Evolutionary conservation across 2,329 filamentous ascomycete genomes (phyloP).

Genomic region (Metarhizium sp.): DNA sequence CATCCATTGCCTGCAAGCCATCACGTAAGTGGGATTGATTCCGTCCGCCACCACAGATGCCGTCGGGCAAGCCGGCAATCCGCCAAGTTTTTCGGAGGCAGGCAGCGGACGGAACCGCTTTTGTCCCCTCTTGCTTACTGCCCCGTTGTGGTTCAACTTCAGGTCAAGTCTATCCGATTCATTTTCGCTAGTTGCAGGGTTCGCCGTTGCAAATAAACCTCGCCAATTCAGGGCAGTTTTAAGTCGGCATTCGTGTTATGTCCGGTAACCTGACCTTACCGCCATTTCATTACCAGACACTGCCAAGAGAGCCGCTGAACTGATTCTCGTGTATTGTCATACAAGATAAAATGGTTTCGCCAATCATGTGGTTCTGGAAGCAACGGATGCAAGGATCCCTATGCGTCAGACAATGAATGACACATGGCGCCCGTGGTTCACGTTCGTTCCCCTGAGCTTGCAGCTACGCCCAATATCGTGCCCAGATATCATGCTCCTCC

Average conservation of each 20-base stretch:
- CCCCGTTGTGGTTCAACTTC: too few species aligned
- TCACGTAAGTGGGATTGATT: too few species aligned
- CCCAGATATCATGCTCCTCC: conserved; percentile 64
- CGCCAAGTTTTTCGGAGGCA: too few species aligned
- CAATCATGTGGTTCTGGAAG: neutral
- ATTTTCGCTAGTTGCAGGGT: neutral
- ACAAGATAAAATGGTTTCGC: neutral
- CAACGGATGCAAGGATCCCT: neutral
- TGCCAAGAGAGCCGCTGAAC: neutral
- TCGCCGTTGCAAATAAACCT: neutral
- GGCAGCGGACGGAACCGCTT: too few species aligned
- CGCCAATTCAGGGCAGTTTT: neutral
- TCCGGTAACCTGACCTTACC: neutral
- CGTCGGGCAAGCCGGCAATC: too few species aligned
- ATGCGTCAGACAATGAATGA: neutral
- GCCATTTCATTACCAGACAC: neutral
- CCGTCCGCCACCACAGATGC: too few species aligned
- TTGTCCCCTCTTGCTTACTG: too few species aligned
- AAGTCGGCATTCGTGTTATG: neutral
- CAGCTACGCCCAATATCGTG: conserved; percentile 61
- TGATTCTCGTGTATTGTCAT: neutral
- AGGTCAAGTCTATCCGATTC: neutral
- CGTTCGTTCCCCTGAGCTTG: neutral
- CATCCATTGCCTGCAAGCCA: too few species aligned
- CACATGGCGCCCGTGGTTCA: neutral